phyloP scores from a whole-genome alignment of 192 early-diverging fungal genomes.

The Podila clonocystis region DNA sequence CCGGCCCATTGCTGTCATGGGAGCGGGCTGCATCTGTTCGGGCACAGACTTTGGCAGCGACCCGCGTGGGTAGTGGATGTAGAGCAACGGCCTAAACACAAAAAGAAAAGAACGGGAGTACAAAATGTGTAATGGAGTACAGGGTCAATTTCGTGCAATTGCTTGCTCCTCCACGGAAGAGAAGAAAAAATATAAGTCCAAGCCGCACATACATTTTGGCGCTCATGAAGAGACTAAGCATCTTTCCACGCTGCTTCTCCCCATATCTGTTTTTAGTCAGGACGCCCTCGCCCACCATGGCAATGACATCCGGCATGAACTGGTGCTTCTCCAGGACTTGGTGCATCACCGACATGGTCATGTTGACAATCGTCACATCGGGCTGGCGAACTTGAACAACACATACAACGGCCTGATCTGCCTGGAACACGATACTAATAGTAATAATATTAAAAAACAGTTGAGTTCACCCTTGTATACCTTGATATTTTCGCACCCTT shows the following conservation, averaged over 20 bases:
- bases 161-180: background rate
- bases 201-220: constrained; percentile 39
- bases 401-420: constrained; percentile 52
- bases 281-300: constrained; percentile 62
- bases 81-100: constrained; percentile 34
- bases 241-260: constrained; percentile 69
- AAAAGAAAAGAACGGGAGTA: background rate
- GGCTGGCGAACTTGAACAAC: constrained; percentile 42
- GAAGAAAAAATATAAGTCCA: background rate
- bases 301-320: constrained; percentile 77
- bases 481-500: background rate
- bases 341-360: constrained; percentile 69
- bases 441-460: background rate
- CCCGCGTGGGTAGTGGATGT: constrained; percentile 49
- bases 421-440: constrained; percentile 55
- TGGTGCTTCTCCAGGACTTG: constrained; percentile 76
- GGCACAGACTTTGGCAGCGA: constrained; percentile 39
- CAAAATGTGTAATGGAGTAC: background rate
- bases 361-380: constrained; percentile 55
- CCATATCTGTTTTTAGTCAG: constrained; percentile 72
- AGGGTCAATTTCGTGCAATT: no score
- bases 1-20: constrained; percentile 34
- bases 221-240: constrained; percentile 52
- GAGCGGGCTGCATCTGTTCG: constrained; percentile 44
- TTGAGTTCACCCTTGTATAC: background rate